Conservation (phyloP, 768 basidiomycete genomes). For the Hygrophorus pudorinus region DNA sequence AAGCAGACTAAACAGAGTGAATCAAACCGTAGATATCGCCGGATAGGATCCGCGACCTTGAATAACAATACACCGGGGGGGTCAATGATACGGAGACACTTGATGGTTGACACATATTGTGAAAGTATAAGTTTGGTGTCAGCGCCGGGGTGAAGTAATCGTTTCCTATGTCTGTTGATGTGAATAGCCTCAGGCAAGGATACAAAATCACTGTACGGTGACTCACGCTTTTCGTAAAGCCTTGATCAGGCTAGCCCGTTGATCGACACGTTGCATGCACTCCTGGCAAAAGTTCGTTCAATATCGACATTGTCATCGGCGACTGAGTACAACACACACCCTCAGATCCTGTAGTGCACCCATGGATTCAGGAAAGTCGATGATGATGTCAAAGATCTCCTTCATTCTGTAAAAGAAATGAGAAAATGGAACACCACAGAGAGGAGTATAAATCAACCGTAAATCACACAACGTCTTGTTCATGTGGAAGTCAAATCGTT, state of each 20-base stretch:
- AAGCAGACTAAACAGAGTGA: not conserved
- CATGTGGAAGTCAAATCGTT: constrained; percentile 86
- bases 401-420: constrained; percentile 34
- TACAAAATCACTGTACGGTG: constrained; percentile 2
- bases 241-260: constrained; percentile 65
- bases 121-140: constrained; percentile 85
- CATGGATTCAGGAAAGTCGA: constrained; percentile 84
- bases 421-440: not conserved
- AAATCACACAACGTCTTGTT: constrained; percentile 86
- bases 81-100: constrained; percentile 82
- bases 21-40: constrained; percentile 72
- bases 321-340: constrained; percentile 26
- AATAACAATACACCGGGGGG: constrained; percentile 88
- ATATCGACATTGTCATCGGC: not conserved
- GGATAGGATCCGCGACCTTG: constrained; percentile 89
- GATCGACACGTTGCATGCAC: constrained; percentile 72
- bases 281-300: constrained; percentile 32
- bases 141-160: constrained; percentile 91
- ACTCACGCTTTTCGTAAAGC: constrained; percentile 72
- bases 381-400: constrained; percentile 94
- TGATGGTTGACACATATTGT: constrained; percentile 89
- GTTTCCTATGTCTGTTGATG: constrained; percentile 58
- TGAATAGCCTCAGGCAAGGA: not conserved
- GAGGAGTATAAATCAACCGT: constrained; percentile 35
- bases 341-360: constrained; percentile 81